Evolutionary conservation across 1,139 yeast genomes (phyloP).

Genomic region (Hanseniaspora sp.): DNA sequence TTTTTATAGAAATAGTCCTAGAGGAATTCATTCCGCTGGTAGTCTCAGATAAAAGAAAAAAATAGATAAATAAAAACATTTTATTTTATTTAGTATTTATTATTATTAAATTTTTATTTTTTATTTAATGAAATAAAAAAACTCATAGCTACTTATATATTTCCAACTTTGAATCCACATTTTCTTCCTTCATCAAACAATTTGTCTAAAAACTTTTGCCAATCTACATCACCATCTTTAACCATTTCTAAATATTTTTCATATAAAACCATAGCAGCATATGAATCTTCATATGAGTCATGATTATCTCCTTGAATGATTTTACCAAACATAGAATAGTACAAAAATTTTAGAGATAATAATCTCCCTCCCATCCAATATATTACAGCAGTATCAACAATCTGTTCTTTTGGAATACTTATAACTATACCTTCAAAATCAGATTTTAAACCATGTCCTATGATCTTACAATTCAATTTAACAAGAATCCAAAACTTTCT

Average conservation of each 20-base stretch:
- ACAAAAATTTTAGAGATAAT: constrained; percentile 77
- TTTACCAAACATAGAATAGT: constrained; percentile 63
- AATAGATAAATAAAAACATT: not conserved
- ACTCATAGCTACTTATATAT: not conserved
- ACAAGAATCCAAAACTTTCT: constrained; percentile 78
- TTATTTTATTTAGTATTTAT: not conserved
- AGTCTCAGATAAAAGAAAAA: not conserved
- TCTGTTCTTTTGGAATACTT: constrained; percentile 73
- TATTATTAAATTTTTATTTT: too few species aligned
- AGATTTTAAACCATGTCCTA: constrained; percentile 86
- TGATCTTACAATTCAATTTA: constrained; percentile 81
- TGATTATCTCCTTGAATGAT: constrained; percentile 88
- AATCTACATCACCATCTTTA: constrained; percentile 48
- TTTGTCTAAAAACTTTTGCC: constrained; percentile 34
- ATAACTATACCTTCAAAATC: constrained; percentile 91
- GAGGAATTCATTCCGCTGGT: constrained; percentile 8
- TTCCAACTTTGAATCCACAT: constrained; percentile 7
- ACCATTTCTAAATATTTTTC: constrained; percentile 56
- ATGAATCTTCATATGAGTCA: constrained; percentile 94
- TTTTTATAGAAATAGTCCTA: constrained; percentile 13
- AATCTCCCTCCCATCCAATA: constrained; percentile 64
- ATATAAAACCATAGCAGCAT: constrained; percentile 70
- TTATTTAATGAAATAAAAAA: too few species aligned
- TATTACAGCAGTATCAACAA: constrained; percentile 77
- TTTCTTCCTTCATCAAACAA: constrained; percentile 37